Evolutionary conservation across 139 green algal species (phyloP).

Genomic region (Asterochloris erici): DNA sequence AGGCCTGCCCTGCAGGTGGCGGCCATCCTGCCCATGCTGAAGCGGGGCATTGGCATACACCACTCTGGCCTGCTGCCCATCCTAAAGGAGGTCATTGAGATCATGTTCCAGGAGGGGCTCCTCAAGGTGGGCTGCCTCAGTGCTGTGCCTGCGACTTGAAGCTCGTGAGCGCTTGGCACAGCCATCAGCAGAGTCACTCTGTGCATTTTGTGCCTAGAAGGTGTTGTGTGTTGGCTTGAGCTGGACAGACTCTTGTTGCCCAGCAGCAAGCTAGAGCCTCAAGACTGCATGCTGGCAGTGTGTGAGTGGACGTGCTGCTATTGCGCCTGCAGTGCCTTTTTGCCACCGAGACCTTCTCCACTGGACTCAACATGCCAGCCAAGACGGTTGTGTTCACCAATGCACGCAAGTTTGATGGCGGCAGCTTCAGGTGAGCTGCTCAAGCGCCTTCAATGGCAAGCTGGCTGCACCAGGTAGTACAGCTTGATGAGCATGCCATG

Average conservation of each 20-base stretch:
- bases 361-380: slow-evolving; percentile 85
- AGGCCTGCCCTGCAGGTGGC: background rate
- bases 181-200: too few species aligned
- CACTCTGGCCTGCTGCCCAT: slow-evolving; percentile 78
- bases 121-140: slow-evolving; percentile 45
- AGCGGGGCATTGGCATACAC: slow-evolving; percentile 67
- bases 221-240: too few species aligned
- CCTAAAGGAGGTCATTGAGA: slow-evolving; percentile 78
- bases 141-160: too few species aligned
- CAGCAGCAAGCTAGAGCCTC: too few species aligned
- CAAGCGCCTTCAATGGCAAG: background rate
- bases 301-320: too few species aligned
- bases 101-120: slow-evolving; percentile 78
- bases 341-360: slow-evolving; percentile 86
- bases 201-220: too few species aligned
- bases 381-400: slow-evolving; percentile 77
- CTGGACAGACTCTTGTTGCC: too few species aligned
- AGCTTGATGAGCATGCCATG: background rate
- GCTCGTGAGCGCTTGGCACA: too few species aligned
- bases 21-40: slow-evolving; percentile 55
- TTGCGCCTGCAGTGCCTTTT: slow-evolving; percentile 52
- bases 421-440: slow-evolving; percentile 37
- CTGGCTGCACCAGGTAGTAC: background rate
- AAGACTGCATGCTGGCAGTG: too few species aligned
- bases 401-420: slow-evolving; percentile 76